Base-by-base conservation (phyloP, 148 eudicot species). In the Fagopyrum esculentum region DNA sequence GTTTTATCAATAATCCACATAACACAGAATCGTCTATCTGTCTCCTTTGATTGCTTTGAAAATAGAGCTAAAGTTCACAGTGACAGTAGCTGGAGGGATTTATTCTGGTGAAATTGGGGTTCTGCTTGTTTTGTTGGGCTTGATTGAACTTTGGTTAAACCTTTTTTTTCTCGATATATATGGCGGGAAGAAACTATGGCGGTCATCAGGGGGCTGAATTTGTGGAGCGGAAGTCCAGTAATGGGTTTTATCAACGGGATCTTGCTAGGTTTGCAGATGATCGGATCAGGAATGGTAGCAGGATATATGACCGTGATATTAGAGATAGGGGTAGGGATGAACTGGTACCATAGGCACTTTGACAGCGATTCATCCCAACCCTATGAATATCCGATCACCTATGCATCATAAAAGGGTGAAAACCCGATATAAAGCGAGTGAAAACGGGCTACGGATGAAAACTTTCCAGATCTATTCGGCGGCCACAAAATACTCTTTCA, bases 101-200 rank as follows among this genome's bases (percentile, higher is more conserved):
- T 45, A 26, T 26, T 46, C 68, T 10, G 46, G 22, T 26, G 63
- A 78, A 12, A 69, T 70, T 12, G 40, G 76, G 66, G 17, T 74
- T 48, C 55, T 59, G 13, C 12, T 45, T 6, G 4, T 35, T 44
- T 22, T 74, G 40, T 45, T 61, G 13, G 70, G 71, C 3, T 9
- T 15, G 3, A 63, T 44, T 69, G 17, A 57, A 56, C 46, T 40
- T 15, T 74, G 46, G 73, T 60, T 35, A 35, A 35, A 35, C 9
- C 45, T 3, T 8, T 61, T 22, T 35, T 45, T 15, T 45, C 69
- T 12, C 44, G 9, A 55, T 30, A 74, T 73, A 78, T 73, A 94
- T 91, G 98, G 92, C 91, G 40, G 91, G 90, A 59, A 90, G 91
- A 73, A 91, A 89, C 74, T 79, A 79, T 80, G 90, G 40, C 40